Conservation (phyloP, 192 early-diverging fungal species). For the Coemansia sp. region DNA sequence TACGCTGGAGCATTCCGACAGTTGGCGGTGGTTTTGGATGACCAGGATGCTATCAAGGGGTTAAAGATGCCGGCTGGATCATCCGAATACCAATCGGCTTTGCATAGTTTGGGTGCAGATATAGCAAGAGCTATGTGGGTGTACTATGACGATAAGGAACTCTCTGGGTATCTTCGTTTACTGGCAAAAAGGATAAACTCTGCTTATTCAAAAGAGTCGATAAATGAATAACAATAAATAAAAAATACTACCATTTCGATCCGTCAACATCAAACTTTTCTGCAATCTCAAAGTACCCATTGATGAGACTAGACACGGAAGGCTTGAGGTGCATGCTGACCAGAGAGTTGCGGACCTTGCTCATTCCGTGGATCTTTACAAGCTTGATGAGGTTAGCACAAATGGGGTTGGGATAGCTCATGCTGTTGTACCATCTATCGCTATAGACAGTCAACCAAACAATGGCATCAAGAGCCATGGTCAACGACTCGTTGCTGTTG, state of each 20-base stretch:
- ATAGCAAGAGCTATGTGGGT: constrained; percentile 27
- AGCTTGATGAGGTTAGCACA: constrained; percentile 81
- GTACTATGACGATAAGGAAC: constrained; percentile 21
- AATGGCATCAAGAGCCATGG: constrained; percentile 72
- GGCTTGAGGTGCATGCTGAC: constrained; percentile 84
- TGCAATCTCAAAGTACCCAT: constrained; percentile 63
- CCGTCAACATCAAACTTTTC: constrained; percentile 73
- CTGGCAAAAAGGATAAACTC: constrained; percentile 10
- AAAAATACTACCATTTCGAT: constrained; percentile 53
- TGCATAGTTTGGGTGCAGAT: constrained; percentile 13
- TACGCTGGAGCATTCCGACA: constrained; percentile 14
- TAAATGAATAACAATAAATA: constrained; percentile 2
- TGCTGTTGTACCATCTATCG: constrained; percentile 90
- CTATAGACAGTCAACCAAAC: constrained; percentile 82
- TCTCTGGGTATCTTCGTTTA: constrained; percentile 5
- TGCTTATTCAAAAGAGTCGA: constrained; percentile 5
- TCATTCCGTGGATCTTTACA: constrained; percentile 80
- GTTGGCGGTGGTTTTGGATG: constrained; percentile 7
- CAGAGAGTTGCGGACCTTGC: constrained; percentile 89
- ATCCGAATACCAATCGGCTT: constrained; percentile 8
- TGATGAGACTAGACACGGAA: constrained; percentile 72
- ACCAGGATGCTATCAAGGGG: not conserved
- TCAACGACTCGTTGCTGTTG: constrained; percentile 58
- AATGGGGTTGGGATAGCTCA: constrained; percentile 86
- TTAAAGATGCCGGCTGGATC: constrained; percentile 2